Evolutionary conservation across 1,139 yeast genomes (phyloP).

Genomic region (Hemisphaericaspora lyxosophila): DNA sequence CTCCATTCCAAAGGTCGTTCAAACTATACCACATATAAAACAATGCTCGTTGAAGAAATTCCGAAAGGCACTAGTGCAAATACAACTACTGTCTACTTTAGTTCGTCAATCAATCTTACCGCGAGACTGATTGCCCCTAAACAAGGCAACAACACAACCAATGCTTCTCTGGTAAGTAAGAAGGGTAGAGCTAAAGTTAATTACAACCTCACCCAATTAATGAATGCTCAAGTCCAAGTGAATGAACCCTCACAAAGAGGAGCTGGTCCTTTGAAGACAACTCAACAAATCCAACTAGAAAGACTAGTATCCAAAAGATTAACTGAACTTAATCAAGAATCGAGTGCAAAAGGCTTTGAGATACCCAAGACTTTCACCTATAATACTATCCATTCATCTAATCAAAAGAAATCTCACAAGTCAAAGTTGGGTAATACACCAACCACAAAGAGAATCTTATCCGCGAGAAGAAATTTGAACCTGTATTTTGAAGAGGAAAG

Average conservation of each 20-base stretch:
- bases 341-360: constrained; percentile 32
- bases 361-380: constrained; percentile 44
- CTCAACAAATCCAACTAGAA: constrained; percentile 46
- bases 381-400: constrained; percentile 29
- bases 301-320: constrained; percentile 39
- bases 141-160: constrained; percentile 4
- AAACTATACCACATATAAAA: too few relatives aligned
- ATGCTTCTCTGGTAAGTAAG: constrained; percentile 18
- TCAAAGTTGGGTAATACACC: constrained; percentile 46
- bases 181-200: constrained; percentile 43
- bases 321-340: constrained; percentile 37
- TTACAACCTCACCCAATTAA: constrained; percentile 44
- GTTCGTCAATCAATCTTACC: constrained; percentile 44
- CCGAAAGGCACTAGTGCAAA: constrained; percentile 37
- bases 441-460: constrained; percentile 43
- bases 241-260: constrained; percentile 19
- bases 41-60: constrained; percentile 47
- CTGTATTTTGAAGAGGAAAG: constrained; percentile 51
- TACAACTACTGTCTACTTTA: constrained; percentile 42
- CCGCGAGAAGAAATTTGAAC: constrained; percentile 46
- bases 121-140: constrained; percentile 33
- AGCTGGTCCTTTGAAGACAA: constrained; percentile 41
- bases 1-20: too few relatives aligned
- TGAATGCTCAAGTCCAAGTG: constrained; percentile 46
- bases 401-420: constrained; percentile 22